phyloP scores from a whole-genome alignment of 345 rosid genomes.

The Camelina hispida region DNA sequence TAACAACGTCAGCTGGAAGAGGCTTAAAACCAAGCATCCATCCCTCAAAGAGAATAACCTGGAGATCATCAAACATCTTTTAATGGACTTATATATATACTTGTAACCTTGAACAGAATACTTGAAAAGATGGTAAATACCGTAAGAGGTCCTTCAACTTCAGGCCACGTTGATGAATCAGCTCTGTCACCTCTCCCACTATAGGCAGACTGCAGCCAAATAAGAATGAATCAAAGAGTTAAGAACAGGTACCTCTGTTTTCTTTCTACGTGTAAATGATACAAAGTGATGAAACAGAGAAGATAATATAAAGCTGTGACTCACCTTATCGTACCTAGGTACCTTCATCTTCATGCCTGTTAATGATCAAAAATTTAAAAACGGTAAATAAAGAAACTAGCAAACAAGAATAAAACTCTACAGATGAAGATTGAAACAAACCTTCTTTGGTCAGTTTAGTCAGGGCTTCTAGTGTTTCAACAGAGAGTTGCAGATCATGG shows the following conservation, averaged over 20 bases:
- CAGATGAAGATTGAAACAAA: constrained; percentile 44
- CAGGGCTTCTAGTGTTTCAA: constrained; percentile 63
- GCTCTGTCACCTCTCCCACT: constrained; percentile 92
- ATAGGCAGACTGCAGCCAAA: constrained; percentile 79
- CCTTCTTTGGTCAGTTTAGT: constrained; percentile 76
- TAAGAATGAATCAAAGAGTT: constrained; percentile 2
- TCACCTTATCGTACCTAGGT: constrained; percentile 91
- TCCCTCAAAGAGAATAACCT: constrained; percentile 92
- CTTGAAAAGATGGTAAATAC: constrained; percentile 47
- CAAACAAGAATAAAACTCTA: constrained; percentile 1
- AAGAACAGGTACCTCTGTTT: constrained; percentile 14
- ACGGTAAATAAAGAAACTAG: constrained; percentile 26
- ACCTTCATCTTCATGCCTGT: constrained; percentile 89
- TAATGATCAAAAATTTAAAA: constrained; percentile 32
- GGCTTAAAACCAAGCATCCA: constrained; percentile 99
- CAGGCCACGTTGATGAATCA: constrained; percentile 85
- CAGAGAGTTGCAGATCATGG: constrained; percentile 92
- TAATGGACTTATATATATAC: not conserved
- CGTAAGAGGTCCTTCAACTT: constrained; percentile 84
- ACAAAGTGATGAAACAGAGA: not conserved
- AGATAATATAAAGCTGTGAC: constrained; percentile 21
- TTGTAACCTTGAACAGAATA: constrained; percentile 4
- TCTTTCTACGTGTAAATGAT: not conserved
- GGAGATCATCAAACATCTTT: not conserved
- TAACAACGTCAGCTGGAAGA: constrained; percentile 59